phyloP scores from a whole-genome alignment of 495 filamentous ascomycete genomes.

The Chaetomidium leptoderma region DNA sequence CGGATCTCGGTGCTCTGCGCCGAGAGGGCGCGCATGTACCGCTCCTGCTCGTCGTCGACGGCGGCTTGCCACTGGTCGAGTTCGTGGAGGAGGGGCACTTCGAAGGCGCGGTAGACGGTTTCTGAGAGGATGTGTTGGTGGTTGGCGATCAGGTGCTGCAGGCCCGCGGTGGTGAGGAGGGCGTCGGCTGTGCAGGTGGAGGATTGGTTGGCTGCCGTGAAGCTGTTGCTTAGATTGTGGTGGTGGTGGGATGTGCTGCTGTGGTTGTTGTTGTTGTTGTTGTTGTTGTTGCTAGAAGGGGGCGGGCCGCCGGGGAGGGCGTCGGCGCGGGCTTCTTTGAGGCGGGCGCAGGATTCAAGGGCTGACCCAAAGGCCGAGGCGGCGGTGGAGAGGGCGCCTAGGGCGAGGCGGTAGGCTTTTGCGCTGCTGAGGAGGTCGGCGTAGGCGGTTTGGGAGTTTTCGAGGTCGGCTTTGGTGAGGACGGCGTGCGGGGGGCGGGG shows the following conservation, averaged over 20 bases:
- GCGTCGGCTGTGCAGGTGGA: conserved; percentile 53
- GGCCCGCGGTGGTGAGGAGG: conserved; percentile 54
- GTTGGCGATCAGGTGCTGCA: conserved; percentile 61
- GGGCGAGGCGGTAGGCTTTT: conserved; percentile 56
- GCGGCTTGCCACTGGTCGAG: conserved; percentile 56
- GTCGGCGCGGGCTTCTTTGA: conserved; percentile 56
- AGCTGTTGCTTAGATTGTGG: conserved; percentile 39
- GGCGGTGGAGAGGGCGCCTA: conserved; percentile 53
- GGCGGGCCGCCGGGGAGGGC: conserved; percentile 31
- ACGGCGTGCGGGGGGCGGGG: conserved; percentile 52
- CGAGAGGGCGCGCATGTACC: conserved; percentile 50
- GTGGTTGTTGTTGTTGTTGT: conserved; percentile 2
- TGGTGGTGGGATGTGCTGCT: too few relatives aligned
- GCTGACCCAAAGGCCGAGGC: conserved; percentile 58
- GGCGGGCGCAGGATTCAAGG: conserved; percentile 59
- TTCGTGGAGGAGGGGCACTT: conserved; percentile 61
- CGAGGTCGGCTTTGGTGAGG: conserved; percentile 57
- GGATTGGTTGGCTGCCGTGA: conserved; percentile 29
- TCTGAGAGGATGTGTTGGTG: conserved; percentile 61
- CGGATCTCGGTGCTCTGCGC: conserved; percentile 52
- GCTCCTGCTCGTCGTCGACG: conserved; percentile 56
- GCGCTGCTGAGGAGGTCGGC: conserved; percentile 55
- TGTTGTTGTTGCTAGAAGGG: conserved; percentile 38
- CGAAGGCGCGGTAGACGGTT: conserved; percentile 60
- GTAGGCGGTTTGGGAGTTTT: conserved; percentile 55